Conservation (phyloP, 139 green algal species). For the Pleodorina starrii region DNA sequence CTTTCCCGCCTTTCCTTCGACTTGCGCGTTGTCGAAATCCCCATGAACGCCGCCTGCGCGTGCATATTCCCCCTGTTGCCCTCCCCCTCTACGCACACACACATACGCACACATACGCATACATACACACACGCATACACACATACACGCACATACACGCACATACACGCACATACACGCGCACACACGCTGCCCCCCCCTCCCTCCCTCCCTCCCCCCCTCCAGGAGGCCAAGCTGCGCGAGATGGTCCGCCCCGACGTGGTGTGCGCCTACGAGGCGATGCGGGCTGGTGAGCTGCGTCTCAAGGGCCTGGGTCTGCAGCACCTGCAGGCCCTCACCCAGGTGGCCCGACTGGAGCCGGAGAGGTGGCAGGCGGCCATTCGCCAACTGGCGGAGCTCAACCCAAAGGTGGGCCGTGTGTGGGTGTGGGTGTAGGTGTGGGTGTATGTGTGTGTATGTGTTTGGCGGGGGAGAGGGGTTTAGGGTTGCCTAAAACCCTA, state of each 20-base stretch:
- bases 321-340: slow-evolving; percentile 31
- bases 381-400: slow-evolving; percentile 39
- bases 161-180: not conserved
- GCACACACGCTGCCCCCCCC: not conserved
- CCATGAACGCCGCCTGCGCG: no score
- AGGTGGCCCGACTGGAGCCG: slow-evolving; percentile 13
- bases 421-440: no score
- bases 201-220: not conserved
- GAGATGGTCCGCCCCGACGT: slow-evolving; percentile 43
- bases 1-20: no score
- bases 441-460: not conserved
- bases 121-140: no score
- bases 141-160: no score
- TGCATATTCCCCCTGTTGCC: no score
- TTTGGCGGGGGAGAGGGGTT: no score
- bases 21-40: no score
- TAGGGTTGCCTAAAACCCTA: no score
- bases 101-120: no score
- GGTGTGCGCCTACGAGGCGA: slow-evolving; percentile 45
- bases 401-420: slow-evolving; percentile 22
- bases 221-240: slow-evolving; percentile 45
- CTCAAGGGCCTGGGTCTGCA: slow-evolving; percentile 19
- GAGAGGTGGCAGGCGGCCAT: slow-evolving; percentile 45
- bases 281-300: slow-evolving; percentile 24
- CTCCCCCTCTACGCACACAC: no score